These are phyloP conservation scores for Lophiostoma macrostomum DNA, from an alignment of 495 filamentous ascomycete genomes.

Conservation along the genomic window DNA sequence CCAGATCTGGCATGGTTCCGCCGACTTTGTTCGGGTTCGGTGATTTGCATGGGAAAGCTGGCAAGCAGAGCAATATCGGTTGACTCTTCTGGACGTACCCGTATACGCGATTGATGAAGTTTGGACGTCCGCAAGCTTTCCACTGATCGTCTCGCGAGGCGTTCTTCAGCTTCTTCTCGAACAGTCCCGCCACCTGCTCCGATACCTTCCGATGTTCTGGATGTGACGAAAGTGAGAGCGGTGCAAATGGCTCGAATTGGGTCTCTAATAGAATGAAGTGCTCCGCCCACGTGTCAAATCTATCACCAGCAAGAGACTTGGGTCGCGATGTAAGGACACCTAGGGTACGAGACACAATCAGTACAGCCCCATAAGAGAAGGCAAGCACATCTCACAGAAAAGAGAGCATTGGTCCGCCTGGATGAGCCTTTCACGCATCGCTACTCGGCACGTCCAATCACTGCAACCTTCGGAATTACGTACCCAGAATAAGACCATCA, in stretches of 20 bases:
- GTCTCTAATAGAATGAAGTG: slow-evolving; percentile 6
- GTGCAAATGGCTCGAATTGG: background rate
- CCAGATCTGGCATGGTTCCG: slow-evolving; percentile 46
- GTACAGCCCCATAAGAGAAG: too few species aligned
- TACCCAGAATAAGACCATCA: background rate
- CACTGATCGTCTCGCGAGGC: slow-evolving; percentile 6
- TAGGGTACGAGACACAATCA: too few species aligned
- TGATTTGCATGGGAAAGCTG: slow-evolving; percentile 52
- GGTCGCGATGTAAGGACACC: background rate
- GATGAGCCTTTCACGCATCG: too few species aligned
- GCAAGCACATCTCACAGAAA: too few species aligned
- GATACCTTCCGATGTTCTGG: background rate
- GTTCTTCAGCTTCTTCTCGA: slow-evolving; percentile 7
- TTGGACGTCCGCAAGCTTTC: background rate
- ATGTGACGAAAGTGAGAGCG: background rate
- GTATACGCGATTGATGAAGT: slow-evolving; percentile 2
- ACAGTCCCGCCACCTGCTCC: background rate
- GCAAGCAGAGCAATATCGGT: slow-evolving; percentile 41
- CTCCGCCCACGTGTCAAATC: slow-evolving; percentile 5
- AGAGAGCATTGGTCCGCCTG: too few species aligned
- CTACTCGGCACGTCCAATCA: background rate
- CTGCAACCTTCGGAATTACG: too few species aligned
- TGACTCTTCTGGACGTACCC: slow-evolving; percentile 9
- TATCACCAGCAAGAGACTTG: background rate
- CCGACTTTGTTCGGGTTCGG: slow-evolving; percentile 47